These are phyloP conservation scores for Fusarium virguliforme DNA, from an alignment of 2,329 filamentous ascomycete species.

Conservation along the genomic window DNA sequence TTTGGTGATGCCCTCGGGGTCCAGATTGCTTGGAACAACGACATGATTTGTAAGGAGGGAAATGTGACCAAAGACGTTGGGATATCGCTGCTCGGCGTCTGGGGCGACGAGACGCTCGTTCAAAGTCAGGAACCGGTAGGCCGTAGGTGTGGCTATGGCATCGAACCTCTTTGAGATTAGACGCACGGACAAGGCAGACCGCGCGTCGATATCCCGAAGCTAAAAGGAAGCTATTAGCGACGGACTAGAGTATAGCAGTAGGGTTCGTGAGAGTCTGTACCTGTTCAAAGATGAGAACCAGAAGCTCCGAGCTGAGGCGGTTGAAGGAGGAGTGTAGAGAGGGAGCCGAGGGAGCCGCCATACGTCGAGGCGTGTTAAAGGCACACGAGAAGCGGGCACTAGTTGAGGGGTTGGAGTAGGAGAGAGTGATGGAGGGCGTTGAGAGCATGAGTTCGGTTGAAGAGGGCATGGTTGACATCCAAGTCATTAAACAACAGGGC, in stretches of 20 bases:
- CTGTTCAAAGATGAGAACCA: slow-evolving; percentile 61
- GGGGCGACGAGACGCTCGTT: slow-evolving; percentile 58
- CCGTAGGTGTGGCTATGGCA: slow-evolving; percentile 61
- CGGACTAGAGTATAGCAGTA: neutral
- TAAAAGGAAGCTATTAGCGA: slow-evolving; percentile 47
- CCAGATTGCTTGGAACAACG: slow-evolving; percentile 59
- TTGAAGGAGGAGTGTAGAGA: slow-evolving; percentile 42
- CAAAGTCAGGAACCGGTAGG: slow-evolving; percentile 59
- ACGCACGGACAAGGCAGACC: slow-evolving; percentile 56
- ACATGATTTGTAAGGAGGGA: slow-evolving; percentile 60
- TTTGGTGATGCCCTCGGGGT: slow-evolving; percentile 55
- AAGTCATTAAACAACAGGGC: slow-evolving; percentile 15
- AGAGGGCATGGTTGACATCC: slow-evolving; percentile 42
- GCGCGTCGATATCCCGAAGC: slow-evolving; percentile 59
- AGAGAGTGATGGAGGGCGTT: slow-evolving; percentile 40
- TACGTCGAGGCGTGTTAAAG: slow-evolving; percentile 37
- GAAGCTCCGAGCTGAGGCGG: slow-evolving; percentile 61
- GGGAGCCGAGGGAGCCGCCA: slow-evolving; percentile 40
- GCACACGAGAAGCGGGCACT: slow-evolving; percentile 26
- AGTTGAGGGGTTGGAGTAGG: slow-evolving; percentile 36
- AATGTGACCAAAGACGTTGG: slow-evolving; percentile 56
- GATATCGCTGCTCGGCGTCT: slow-evolving; percentile 54
- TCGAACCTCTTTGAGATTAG: slow-evolving; percentile 60
- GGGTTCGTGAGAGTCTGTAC: slow-evolving; percentile 49
- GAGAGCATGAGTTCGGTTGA: slow-evolving; percentile 45